A percentile compares a stretch with the other conserved stretches of the same genome.
Conservation (phyloP, 1,284 basidiomycete species). For the Heterobasidion occidentale region DNA sequence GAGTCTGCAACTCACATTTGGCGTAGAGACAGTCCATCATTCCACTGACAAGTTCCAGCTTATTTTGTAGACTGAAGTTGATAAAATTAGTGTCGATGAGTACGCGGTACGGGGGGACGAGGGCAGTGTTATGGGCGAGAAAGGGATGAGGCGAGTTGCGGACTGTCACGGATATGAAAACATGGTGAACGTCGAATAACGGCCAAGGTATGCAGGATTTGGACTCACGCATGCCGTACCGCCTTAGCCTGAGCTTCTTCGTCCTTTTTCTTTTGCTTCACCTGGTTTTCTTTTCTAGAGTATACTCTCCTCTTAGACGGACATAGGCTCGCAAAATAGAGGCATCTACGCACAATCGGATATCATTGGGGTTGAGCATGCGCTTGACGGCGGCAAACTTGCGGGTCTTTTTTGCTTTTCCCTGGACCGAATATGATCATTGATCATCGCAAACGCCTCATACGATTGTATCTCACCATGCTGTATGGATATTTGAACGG, state of each 20-base stretch:
- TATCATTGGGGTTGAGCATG: constrained; percentile 92
- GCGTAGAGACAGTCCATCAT: constrained; percentile 99
- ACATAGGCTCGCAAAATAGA: not conserved
- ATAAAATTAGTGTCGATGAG: constrained; percentile 99
- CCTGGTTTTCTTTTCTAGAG: constrained; percentile 70
- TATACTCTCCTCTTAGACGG: not conserved
- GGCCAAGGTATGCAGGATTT: constrained; percentile 8
- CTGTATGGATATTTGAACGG: not conserved
- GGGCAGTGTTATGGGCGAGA: constrained; percentile 91
- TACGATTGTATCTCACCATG: constrained; percentile 1
- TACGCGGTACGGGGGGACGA: constrained; percentile 95
- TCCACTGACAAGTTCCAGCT: constrained; percentile 90
- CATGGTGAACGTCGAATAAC: not conserved
- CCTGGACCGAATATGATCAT: constrained; percentile 39
- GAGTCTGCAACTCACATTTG: constrained; percentile 66
- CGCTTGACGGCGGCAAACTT: constrained; percentile 96
- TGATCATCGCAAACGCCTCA: not conserved
- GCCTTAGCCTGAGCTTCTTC: constrained; percentile 67
- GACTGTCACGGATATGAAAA: constrained; percentile 31
- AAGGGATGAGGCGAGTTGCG: constrained; percentile 86
- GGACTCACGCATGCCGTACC: constrained; percentile 38
- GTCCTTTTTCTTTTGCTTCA: constrained; percentile 74
- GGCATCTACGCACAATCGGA: constrained; percentile 68
- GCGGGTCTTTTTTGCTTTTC: constrained; percentile 86
- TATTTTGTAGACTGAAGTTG: constrained; percentile 98